Base-by-base conservation (phyloP, 331 rosid genomes). In the Malus hybrid region DNA sequence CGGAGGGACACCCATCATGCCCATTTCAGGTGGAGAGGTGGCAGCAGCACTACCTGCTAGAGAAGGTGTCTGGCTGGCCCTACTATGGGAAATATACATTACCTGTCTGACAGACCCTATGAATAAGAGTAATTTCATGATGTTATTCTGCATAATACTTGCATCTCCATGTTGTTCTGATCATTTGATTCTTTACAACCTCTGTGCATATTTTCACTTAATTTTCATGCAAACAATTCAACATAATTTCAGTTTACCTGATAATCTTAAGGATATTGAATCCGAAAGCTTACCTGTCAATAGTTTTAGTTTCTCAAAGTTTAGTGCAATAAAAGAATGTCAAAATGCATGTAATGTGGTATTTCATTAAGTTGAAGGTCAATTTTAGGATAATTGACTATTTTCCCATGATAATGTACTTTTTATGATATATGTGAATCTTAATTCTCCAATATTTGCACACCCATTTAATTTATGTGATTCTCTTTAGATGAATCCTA, bases 241-340 rank as follows among this genome's bases (percentile, higher is more conserved):
- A 33, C 8, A 33, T 6, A 6, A 33, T 33, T 33, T 33, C 36
- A 33, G 0, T 33, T 33, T 33, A 33, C 93, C 82, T 87, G 96
- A 85, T 89, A 84, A 83, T 92, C 99, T 84, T 86, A 91, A 82
- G 93, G 99, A 81, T 95, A 92, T 78, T 95, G 97, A 83, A 95
- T 97, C 73, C 94, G 90, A 79, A 86, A 89, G 83, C 97, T 89
- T 74, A 95, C 98, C 99, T 95, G 91, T 19, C 77, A 77, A 85
- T 65, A 75, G 71, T 69, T 57, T 34, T 74, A 57, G 48, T 73
- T 52, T 83, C 74, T 69, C 42, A 86, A 61, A 80, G 61, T 52
- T 42, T 63, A 60, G 76, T 69, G 56, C 18, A 19, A 55, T 68
- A 71, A 67, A 56, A 64, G 54, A 75, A 39, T 71, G 44, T 24